Base-by-base conservation (phyloP, 140 eudicot species). In the Cichorium intybus region DNA sequence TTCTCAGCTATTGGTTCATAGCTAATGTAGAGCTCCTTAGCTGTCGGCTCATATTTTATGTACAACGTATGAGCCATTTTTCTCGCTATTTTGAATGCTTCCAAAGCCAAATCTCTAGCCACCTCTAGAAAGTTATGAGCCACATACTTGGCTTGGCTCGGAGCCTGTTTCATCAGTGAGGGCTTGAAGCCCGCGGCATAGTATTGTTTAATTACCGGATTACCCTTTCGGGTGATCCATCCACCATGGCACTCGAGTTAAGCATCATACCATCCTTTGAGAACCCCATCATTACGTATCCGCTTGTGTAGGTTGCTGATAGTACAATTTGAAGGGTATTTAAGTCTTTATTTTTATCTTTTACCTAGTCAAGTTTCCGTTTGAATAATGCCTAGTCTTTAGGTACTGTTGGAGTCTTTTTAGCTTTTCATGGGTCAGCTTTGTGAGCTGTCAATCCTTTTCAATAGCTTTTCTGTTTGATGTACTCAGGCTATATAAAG, bases 191-290 rank as follows among this genome's bases (percentile, higher is more conserved):
- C 99, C 59, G 77, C 73, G 0, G 84, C 58, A 18, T 81, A 70
- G 35, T 81, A 94, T 64, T 89, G 95, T 69, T 70, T 94, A 60
- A 94, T 86, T 26, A 70, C 80, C 45, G 95, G 86, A 33, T 59
- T 51, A 68, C 97, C 97, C 76, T 72, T 81, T 52, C 63, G 61
- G 54, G 76, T 82, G 24, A 94, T 74, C 95, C 99, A 94, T 23
- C 99, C 99, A 53, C 99, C 95, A 94, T 89, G 62, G 95, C 90
- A 69, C 99, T 94, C 2, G 94, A 76, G 46, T 90, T 90, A 9
- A 84, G 74, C 99, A 94, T 94, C 91, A 73, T 84, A 24, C 97
- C 99, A 39, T 89, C 85, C 33, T 24, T 84, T 14, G 99, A 94
- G 53, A 94, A 84, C 24, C 95, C 99, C 43, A 94, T 84, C 11